Conservation (phyloP, 495 filamentous ascomycete species). For the Neurospora pannonica region DNA sequence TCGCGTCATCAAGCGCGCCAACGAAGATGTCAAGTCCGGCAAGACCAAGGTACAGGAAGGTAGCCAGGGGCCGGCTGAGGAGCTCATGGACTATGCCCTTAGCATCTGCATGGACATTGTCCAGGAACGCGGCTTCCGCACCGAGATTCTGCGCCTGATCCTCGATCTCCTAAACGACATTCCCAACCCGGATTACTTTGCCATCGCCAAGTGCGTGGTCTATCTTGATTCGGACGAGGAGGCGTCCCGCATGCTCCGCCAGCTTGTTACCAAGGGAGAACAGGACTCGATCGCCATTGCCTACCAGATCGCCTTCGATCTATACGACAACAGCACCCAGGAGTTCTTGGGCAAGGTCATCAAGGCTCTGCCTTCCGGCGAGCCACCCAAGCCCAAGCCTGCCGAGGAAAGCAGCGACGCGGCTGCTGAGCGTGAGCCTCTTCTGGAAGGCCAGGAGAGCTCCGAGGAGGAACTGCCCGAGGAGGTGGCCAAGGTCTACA, state of each 20-base stretch:
- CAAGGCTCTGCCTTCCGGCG: slow-evolving; percentile 58
- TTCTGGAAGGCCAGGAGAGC: slow-evolving; percentile 28
- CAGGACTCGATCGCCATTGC: slow-evolving; percentile 69
- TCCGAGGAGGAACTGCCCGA: slow-evolving; percentile 34
- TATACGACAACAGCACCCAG: slow-evolving; percentile 96
- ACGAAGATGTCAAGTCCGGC: slow-evolving; percentile 66
- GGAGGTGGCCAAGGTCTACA: slow-evolving; percentile 52
- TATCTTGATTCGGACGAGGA: slow-evolving; percentile 88
- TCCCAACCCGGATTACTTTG: slow-evolving; percentile 88
- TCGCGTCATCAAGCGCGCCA: slow-evolving; percentile 71
- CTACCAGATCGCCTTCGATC: slow-evolving; percentile 95
- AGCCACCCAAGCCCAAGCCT: slow-evolving; percentile 43
- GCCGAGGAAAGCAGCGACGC: slow-evolving; percentile 42
- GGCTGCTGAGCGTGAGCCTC: slow-evolving; percentile 35
- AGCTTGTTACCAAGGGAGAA: slow-evolving; percentile 73
- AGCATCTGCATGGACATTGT: slow-evolving; percentile 97
- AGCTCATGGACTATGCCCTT: slow-evolving; percentile 92
- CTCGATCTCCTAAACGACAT: slow-evolving; percentile 83
- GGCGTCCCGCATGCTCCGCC: slow-evolving; percentile 77
- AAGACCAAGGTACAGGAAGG: slow-evolving; percentile 39
- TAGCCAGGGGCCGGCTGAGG: slow-evolving; percentile 61
- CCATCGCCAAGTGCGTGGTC: slow-evolving; percentile 96
- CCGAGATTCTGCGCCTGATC: slow-evolving; percentile 73
- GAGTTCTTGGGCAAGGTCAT: slow-evolving; percentile 90
- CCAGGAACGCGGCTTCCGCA: slow-evolving; percentile 78